Evolutionary conservation across 441 rosid genomes (phyloP).

Genomic region (Pelargonium fulgidum): DNA sequence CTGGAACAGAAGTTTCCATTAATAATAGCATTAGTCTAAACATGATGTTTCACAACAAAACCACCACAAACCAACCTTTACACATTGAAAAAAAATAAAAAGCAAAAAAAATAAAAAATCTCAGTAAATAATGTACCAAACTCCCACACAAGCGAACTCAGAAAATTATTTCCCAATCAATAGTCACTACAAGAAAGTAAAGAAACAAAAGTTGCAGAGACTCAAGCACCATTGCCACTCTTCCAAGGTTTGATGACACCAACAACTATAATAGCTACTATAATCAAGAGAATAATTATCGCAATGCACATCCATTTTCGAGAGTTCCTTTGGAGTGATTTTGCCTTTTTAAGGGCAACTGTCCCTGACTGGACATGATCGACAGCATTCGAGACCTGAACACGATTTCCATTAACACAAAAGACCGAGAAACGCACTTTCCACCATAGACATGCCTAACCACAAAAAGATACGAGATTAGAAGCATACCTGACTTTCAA

Average conservation of each 20-base stretch:
- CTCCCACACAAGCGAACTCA: neutral
- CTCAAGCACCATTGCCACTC: conserved; percentile 29
- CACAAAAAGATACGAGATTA: too few species aligned
- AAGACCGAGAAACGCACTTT: neutral
- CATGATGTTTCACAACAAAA: neutral
- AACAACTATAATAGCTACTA: conserved; percentile 31
- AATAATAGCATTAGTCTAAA: neutral
- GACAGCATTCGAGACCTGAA: conserved; percentile 36
- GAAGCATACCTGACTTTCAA: conserved; percentile 66
- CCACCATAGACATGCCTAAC: neutral
- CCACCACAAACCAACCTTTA: neutral
- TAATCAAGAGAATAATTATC: conserved; percentile 33
- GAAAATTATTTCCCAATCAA: neutral
- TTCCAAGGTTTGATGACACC: conserved; percentile 39
- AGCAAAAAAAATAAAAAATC: neutral
- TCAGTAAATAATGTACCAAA: neutral
- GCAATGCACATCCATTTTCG: conserved; percentile 44
- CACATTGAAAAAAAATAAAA: neutral
- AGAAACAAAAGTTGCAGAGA: conserved; percentile 9
- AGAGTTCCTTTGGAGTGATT: conserved; percentile 32
- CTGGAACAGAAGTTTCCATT: neutral
- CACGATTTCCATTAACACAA: conserved; percentile 18
- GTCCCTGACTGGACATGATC: conserved; percentile 37
- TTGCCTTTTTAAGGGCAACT: conserved; percentile 32
- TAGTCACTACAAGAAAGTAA: conserved; percentile 10